Conservation (phyloP, 2,329 filamentous ascomycete genomes). For the Keithomyces neogunnii region DNA sequence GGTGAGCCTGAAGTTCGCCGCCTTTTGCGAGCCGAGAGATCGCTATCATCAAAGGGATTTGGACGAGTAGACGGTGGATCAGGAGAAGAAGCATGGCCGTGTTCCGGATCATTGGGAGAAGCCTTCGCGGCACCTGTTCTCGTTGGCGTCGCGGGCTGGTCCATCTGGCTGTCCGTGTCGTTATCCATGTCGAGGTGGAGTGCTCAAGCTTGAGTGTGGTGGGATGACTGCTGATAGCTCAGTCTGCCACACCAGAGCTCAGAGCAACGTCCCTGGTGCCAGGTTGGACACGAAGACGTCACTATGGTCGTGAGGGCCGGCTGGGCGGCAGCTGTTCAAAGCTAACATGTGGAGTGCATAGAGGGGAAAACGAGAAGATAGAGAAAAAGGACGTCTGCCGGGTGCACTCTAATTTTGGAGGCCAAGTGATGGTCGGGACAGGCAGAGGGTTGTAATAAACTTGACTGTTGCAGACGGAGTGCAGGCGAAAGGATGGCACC, state of each 20-base stretch:
- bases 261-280: slow-evolving; percentile 5
- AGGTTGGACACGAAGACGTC: slow-evolving; percentile 34
- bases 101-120: slow-evolving; percentile 34
- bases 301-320: slow-evolving; percentile 44
- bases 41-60: slow-evolving; percentile 55
- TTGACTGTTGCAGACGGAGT: neutral
- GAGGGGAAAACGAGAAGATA: slow-evolving; percentile 9
- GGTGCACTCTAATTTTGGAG: neutral
- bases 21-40: slow-evolving; percentile 49
- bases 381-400: too few relatives aligned
- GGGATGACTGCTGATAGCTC: neutral
- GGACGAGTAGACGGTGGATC: slow-evolving; percentile 55
- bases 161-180: slow-evolving; percentile 33
- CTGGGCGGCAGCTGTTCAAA: slow-evolving; percentile 42
- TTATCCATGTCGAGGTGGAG: slow-evolving; percentile 4
- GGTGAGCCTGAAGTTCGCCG: slow-evolving; percentile 50
- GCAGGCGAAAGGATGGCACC: neutral
- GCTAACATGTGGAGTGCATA: slow-evolving; percentile 48
- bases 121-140: slow-evolving; percentile 37
- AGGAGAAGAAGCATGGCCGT: slow-evolving; percentile 33
- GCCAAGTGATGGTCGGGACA: neutral
- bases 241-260: neutral
- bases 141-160: slow-evolving; percentile 39
- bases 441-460: neutral
- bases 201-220: neutral